Conservation (phyloP, 805 yeast species). For the Candida ovalis region DNA sequence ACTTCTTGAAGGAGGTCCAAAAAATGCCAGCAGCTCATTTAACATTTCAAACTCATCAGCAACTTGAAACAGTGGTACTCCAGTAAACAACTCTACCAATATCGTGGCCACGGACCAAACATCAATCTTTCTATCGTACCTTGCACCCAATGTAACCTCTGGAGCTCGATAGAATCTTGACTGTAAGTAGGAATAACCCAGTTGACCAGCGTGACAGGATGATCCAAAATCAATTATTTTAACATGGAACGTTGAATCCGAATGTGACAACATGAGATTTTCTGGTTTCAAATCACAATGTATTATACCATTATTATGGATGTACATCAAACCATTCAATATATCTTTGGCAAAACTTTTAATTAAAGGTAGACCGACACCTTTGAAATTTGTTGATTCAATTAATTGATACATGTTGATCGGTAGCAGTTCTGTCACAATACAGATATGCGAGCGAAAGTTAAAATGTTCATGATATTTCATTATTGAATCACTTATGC, state of each 20-base stretch:
- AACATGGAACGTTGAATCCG: conserved; percentile 36
- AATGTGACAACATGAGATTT: conserved; percentile 56
- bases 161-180: conserved; percentile 80
- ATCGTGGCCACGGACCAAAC: conserved; percentile 97
- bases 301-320: conserved; percentile 55
- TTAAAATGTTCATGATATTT: conserved; percentile 65
- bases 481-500: conserved; percentile 38
- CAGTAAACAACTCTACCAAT: conserved; percentile 76
- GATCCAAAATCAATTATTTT: conserved; percentile 83
- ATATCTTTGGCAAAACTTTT: conserved; percentile 50
- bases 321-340: conserved; percentile 52
- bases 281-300: conserved; percentile 91
- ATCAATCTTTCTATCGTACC: conserved; percentile 51
- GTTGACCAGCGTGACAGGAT: conserved; percentile 44
- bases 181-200: conserved; percentile 47
- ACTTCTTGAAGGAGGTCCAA: conserved; percentile 44
- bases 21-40: conserved; percentile 37
- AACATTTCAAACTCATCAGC: conserved; percentile 46
- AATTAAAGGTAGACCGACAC: conserved; percentile 41
- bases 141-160: conserved; percentile 65
- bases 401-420: conserved; percentile 61
- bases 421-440: conserved; percentile 68
- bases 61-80: conserved; percentile 46
- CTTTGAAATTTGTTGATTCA: conserved; percentile 46
- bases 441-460: conserved; percentile 80